phyloP scores from a whole-genome alignment of 2,329 filamentous ascomycete genomes.

The Tolypocladium ovalisporum region DNA sequence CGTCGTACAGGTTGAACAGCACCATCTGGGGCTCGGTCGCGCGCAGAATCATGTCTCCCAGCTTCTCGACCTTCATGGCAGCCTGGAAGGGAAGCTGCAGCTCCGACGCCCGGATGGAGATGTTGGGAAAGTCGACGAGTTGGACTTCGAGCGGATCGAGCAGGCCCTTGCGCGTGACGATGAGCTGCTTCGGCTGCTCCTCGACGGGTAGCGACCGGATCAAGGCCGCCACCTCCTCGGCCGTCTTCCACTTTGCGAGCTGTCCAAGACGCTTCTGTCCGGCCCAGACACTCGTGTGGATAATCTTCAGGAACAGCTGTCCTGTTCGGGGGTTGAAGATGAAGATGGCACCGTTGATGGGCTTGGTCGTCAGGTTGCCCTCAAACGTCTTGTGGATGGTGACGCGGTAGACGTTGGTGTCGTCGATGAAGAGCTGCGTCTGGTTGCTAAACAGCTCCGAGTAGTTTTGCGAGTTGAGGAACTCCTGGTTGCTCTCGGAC shows the following conservation, averaged over 20 bases:
- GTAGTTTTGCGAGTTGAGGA: conserved; percentile 98
- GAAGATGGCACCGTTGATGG: conserved; percentile 98
- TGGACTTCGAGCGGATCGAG: conserved; percentile 96
- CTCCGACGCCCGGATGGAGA: conserved; percentile 94
- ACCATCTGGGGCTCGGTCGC: conserved; percentile 99
- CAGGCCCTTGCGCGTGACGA: conserved; percentile 94
- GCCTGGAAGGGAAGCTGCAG: conserved; percentile 97
- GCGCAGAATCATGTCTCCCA: conserved; percentile 96
- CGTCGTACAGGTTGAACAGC: conserved; percentile 95
- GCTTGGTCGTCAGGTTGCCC: conserved; percentile 96
- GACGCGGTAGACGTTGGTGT: conserved; percentile 98
- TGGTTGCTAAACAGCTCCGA: conserved; percentile 98
- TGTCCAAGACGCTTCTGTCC: conserved; percentile 98
- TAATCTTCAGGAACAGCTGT: conserved; percentile 97
- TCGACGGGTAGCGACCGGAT: conserved; percentile 93
- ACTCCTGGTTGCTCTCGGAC: conserved; percentile 97
- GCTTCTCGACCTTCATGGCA: conserved; percentile 99
- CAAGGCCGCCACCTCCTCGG: conserved; percentile 95
- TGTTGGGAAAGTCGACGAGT: conserved; percentile 95
- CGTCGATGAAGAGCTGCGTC: conserved; percentile 96
- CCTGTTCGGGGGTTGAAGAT: conserved; percentile 99
- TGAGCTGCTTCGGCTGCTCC: conserved; percentile 97
- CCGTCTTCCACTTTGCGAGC: conserved; percentile 98
- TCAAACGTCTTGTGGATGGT: conserved; percentile 99
- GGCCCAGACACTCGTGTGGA: conserved; percentile 98